These are phyloP conservation scores for Mallotus nudiflorus DNA, from an alignment of 345 rosid genomes.

Conservation along the genomic window DNA sequence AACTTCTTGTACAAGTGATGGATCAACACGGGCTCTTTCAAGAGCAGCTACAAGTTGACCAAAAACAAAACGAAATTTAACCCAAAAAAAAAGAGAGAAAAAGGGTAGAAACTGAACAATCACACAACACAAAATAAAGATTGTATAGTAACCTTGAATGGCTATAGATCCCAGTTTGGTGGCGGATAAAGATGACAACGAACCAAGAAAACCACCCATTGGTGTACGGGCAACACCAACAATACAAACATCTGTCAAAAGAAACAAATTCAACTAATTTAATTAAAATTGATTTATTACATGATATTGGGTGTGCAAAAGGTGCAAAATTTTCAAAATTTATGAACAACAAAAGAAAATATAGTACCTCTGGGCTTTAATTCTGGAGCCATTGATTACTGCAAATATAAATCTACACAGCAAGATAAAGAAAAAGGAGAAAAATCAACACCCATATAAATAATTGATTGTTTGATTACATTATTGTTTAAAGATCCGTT, in stretches of 20 bases:
- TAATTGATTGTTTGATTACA: too few species aligned
- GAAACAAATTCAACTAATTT: too few species aligned
- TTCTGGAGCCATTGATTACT: slow-evolving; percentile 60
- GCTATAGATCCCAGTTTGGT: slow-evolving; percentile 94
- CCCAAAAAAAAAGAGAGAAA: background rate
- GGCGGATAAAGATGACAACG: slow-evolving; percentile 76
- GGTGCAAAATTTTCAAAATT: too few species aligned
- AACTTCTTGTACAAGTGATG: slow-evolving; percentile 90
- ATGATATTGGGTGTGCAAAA: too few species aligned
- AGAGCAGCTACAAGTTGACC: slow-evolving; percentile 68
- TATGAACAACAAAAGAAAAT: slow-evolving; percentile 3
- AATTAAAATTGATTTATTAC: too few species aligned
- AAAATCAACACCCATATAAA: too few species aligned
- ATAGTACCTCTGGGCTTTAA: slow-evolving; percentile 73
- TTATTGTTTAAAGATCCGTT: too few species aligned
- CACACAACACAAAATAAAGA: background rate
- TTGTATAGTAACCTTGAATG: slow-evolving; percentile 57
- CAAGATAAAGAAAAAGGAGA: background rate
- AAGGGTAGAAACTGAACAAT: slow-evolving; percentile 1
- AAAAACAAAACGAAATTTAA: slow-evolving; percentile 1
- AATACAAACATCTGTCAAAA: slow-evolving; percentile 94
- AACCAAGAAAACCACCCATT: slow-evolving; percentile 92
- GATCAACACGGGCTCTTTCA: slow-evolving; percentile 82
- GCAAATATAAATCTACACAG: slow-evolving; percentile 1
- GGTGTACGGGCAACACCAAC: slow-evolving; percentile 99